Percentiles rank a stretch among this genome's conserved stretches.
Conservation (phyloP, 2,329 filamentous ascomycete genomes). For the Diaporthe caulivora region DNA sequence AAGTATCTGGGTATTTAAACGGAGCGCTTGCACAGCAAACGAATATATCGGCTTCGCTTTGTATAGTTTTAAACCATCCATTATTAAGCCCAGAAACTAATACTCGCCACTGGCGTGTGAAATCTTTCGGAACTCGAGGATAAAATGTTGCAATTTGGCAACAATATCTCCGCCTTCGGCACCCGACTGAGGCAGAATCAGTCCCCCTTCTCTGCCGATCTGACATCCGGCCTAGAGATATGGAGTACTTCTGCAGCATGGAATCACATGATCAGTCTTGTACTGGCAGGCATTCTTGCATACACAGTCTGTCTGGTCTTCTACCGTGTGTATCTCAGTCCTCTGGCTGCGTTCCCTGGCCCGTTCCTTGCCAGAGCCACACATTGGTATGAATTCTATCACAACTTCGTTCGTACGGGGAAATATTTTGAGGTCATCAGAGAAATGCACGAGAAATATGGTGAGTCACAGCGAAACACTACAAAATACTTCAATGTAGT, state of each 20-base stretch:
- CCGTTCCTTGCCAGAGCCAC: not conserved
- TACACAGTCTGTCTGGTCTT: not conserved
- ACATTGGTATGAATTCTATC: not conserved
- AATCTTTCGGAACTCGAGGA: not conserved
- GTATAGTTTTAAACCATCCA: too few species aligned
- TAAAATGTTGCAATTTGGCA: not conserved
- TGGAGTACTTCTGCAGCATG: not conserved
- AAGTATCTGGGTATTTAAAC: not conserved
- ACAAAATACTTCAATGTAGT: not conserved
- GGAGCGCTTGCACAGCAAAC: too few species aligned
- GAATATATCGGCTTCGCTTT: too few species aligned
- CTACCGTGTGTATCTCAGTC: not conserved
- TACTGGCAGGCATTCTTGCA: not conserved
- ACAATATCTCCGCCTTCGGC: not conserved
- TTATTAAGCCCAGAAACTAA: not conserved
- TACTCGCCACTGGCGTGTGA: too few species aligned
- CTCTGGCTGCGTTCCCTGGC: not conserved
- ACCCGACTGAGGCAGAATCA: not conserved
- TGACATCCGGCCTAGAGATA: not conserved
- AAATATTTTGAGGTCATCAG: not conserved
- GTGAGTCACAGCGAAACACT: not conserved
- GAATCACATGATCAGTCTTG: not conserved
- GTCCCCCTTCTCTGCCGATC: not conserved
- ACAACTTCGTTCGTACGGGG: not conserved
- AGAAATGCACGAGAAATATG: conserved; percentile 1